Evolutionary conservation across 2,329 filamentous ascomycete species (phyloP), one percentile per base, ranked within the genome.

Genomic region (Trichoderma sp.): DNA sequence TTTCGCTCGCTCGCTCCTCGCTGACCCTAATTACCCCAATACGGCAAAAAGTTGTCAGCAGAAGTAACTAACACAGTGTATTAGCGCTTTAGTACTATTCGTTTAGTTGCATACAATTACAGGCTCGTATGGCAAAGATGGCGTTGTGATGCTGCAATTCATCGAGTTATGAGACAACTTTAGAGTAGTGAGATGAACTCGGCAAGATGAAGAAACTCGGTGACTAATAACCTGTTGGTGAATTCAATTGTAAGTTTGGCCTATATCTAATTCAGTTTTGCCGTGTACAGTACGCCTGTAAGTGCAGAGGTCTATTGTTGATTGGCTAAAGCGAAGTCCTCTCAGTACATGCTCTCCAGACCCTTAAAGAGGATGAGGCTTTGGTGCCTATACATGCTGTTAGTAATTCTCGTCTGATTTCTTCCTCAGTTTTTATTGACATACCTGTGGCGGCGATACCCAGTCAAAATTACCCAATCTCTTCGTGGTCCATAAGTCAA

Each of bases 381-480:
- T 72, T 18, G 69, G 69, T 7, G 69, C 59, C 69, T 72, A n/a
- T 6, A 29, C 6, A 3, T 6, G 4, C 12, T 14, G 59, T 72
- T 64, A 72, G 38, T 3, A 71, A 3, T 35, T 8, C 2, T 14
- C 14, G 31, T 29, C 16, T 12, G 27, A 27, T 27, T 27, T n/a
- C n/a, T 50, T 35, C 11, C 16, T 11, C 2, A 7, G 4, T 27
- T 8, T 27, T 35, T 9, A 21, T 35, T 27, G 35, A 75, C 66
- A 14, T 71, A 75, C 73, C 50, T 71, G 66, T 38, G 66, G 73
- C 21, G 56, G 41, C 14, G 56, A n/a, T 16, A 75, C 66, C 73
- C 73, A 75, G 16, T 75, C 73, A 53, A 75, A 75, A 7, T 75
- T 67, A 3, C 73, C 73, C 59, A 71, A 1, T 21, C 73, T 75